These are phyloP conservation scores for Ceratobasidium sp. DNA, from an alignment of 1,284 basidiomycete genomes.

Conservation along the genomic window DNA sequence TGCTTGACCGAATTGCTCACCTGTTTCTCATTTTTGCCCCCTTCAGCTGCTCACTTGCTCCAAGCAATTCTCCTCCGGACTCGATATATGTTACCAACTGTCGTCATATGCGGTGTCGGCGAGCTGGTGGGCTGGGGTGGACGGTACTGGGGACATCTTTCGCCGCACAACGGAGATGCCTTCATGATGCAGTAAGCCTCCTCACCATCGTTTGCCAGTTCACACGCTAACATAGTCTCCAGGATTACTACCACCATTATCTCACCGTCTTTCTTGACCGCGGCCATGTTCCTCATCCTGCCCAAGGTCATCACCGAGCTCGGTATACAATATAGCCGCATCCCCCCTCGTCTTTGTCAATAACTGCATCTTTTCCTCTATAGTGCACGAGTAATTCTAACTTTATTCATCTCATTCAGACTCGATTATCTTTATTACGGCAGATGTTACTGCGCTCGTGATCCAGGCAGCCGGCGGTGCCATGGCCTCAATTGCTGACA, in stretches of 20 bases:
- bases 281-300: conserved; percentile 52
- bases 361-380: background rate
- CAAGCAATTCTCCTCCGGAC: conserved; percentile 62
- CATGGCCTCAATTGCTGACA: conserved; percentile 51
- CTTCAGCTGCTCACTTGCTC: conserved; percentile 60
- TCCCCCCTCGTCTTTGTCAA: conserved; percentile 53
- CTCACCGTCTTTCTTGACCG: conserved; percentile 44
- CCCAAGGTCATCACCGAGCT: conserved; percentile 56
- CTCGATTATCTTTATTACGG: conserved; percentile 56
- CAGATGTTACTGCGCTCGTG: conserved; percentile 58
- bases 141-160: conserved; percentile 51
- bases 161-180: conserved; percentile 51
- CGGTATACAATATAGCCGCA: conserved; percentile 55
- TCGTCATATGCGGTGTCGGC: conserved; percentile 63
- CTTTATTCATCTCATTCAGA: conserved; percentile 47
- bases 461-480: conserved; percentile 60
- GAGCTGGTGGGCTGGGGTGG: conserved; percentile 62
- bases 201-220: background rate
- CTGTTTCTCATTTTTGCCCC: background rate
- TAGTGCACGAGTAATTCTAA: background rate
- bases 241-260: conserved; percentile 43
- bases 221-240: background rate
- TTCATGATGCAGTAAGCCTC: conserved; percentile 64
- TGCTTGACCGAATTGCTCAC: background rate
- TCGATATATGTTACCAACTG: conserved; percentile 70